Evolutionary conservation across 2,329 filamentous ascomycete genomes (phyloP), one percentile per base, ranked within the genome.

Genomic region (Mariannaea elegans): DNA sequence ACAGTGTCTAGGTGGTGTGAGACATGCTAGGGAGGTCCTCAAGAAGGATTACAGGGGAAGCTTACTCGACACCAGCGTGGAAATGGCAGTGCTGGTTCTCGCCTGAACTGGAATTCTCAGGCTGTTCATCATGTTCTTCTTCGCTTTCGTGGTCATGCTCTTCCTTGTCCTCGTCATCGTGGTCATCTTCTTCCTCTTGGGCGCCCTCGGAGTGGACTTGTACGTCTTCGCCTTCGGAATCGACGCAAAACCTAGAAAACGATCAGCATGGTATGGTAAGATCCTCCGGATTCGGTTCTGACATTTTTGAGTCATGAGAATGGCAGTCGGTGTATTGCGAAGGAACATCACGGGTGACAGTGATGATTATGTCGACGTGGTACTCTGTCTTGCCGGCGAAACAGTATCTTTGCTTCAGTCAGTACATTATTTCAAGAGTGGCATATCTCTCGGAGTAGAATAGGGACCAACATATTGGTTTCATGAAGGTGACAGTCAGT

Each of bases 61-160:
- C 87, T 76, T 78, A 91, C 89, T 92, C 88, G 19, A 93, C 87
- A 34, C 90, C 90, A 9, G 89, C 89, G 66, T 93, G 90, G 74
- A 90, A 91, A 70, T 93, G 90, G 66, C 89, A 92, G 66, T 85
- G 80, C 63, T 81, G 67, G n/a, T 75, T 65, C 16, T 53, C 60
- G 13, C 47, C 60, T 13, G 60, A 52, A 48, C 46, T 53, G 46
- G 53, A 48, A 38, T 29, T 52, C 46, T n/a, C 32, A 16, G 34
- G n/a, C n/a, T n/a, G n/a, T n/a, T n/a, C n/a, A n/a, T n/a, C n/a
- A n/a, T n/a, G 16, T 38, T 76, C 65, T 56, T 70, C 56, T 39
- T 48, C 50, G 27, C 60, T 59, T 16, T 52, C 56, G 29, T 68
- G 65, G 2, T 48, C 53, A 10, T 64, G 49, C 16, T 39, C 38